A percentile compares a stretch with the other conserved stretches of the same genome.
phyloP scores from a whole-genome alignment of 306 rosid species.

The Quercus wislizeni region DNA sequence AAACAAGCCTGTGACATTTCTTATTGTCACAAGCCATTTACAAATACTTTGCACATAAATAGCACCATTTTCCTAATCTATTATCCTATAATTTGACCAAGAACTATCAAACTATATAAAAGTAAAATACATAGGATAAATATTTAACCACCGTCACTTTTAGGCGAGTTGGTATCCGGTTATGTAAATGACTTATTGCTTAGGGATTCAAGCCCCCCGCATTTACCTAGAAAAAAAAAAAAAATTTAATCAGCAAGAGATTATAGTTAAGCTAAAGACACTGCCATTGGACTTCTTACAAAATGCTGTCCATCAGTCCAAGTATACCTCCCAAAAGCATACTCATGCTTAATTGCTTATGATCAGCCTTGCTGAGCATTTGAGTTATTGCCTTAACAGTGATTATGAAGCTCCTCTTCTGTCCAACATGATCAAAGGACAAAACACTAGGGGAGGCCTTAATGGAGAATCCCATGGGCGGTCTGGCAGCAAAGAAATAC shows the following conservation, averaged over 20 bases:
- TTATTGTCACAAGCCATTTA: background rate
- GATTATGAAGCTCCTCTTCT: conserved; percentile 54
- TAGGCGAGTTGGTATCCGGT: no score
- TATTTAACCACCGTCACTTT: background rate
- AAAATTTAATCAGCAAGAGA: background rate
- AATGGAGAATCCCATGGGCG: conserved; percentile 54
- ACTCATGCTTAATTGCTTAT: conserved; percentile 10
- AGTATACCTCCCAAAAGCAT: conserved; percentile 74
- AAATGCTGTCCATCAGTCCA: conserved; percentile 41
- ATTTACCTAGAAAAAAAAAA: no score
- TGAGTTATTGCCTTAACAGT: conserved; percentile 35
- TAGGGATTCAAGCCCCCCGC: no score
- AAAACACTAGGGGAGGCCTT: conserved; percentile 57
- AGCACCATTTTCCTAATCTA: conserved; percentile 1
- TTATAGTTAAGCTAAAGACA: conserved; percentile 30
- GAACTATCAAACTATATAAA: background rate
- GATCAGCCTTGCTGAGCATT: conserved; percentile 12
- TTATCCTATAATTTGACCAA: conserved; percentile 19
- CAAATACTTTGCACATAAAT: background rate
- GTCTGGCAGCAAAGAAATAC: conserved; percentile 51
- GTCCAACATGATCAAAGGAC: conserved; percentile 52
- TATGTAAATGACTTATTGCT: no score
- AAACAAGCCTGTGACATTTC: background rate
- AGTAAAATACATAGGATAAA: background rate
- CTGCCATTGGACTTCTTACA: conserved; percentile 77